Evolutionary conservation across 2,329 filamentous ascomycete species (phyloP).

Genomic region (Hortaea sp.): DNA sequence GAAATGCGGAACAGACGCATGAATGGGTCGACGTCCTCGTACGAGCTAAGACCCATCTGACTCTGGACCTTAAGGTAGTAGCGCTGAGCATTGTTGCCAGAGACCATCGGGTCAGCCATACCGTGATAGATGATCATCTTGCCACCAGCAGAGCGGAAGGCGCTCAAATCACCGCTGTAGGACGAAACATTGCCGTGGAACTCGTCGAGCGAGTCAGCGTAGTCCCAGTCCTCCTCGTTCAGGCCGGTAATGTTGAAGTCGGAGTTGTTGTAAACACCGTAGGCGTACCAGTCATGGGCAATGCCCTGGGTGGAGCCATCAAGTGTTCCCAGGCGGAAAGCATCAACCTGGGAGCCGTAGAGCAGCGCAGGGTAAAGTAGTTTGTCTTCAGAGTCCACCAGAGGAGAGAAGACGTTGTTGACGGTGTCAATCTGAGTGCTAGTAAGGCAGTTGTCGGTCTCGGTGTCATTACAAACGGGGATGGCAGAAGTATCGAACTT

Average conservation of each 20-base stretch:
- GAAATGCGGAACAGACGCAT: constrained; percentile 42
- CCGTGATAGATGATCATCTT: constrained; percentile 39
- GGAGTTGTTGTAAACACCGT: constrained; percentile 38
- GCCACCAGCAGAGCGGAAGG: constrained; percentile 30
- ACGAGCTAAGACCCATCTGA: constrained; percentile 26
- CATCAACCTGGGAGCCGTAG: constrained; percentile 36
- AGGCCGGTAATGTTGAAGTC: constrained; percentile 32
- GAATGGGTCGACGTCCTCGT: constrained; percentile 30
- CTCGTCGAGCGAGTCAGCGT: constrained; percentile 28
- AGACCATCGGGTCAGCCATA: constrained; percentile 34
- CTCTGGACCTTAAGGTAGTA: constrained; percentile 41
- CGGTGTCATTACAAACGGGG: constrained; percentile 25
- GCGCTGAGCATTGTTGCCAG: constrained; percentile 33
- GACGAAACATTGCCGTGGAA: constrained; percentile 33
- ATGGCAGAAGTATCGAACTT: constrained; percentile 28
- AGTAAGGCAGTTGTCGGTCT: constrained; percentile 34
- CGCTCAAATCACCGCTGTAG: constrained; percentile 27
- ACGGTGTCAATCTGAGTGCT: constrained; percentile 35
- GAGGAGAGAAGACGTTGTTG: constrained; percentile 32
- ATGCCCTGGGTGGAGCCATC: constrained; percentile 34
- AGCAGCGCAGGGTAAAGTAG: constrained; percentile 43
- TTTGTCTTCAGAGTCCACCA: constrained; percentile 33
- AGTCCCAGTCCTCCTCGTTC: constrained; percentile 30
- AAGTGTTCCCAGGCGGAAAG: constrained; percentile 29
- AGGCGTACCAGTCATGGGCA: constrained; percentile 36